Evolutionary conservation across 257 asterid species (phyloP).

Genomic region (Solanum tacnaense): DNA sequence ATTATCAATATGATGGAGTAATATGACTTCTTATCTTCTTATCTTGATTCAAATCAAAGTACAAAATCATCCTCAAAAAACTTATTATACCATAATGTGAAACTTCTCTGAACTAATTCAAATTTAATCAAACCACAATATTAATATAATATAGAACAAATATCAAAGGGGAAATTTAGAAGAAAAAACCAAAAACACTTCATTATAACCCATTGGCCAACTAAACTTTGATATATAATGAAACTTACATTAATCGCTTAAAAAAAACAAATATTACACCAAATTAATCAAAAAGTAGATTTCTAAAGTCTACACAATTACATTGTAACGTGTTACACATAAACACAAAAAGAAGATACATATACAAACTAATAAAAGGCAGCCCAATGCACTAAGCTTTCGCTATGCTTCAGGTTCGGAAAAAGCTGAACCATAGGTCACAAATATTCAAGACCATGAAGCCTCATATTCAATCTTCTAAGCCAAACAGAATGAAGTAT

Average conservation of each 20-base stretch:
- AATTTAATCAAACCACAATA: background rate
- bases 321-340: background rate
- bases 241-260: background rate
- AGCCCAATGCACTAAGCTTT: background rate
- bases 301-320: background rate
- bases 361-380: background rate
- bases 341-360: background rate
- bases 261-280: background rate
- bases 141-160: rapidly evolving
- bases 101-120: rapidly evolving
- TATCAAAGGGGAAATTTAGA: background rate
- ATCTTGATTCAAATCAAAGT: no score
- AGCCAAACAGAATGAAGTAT: constrained; percentile 87
- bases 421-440: background rate
- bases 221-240: background rate
- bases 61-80: no score
- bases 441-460: constrained; percentile 32
- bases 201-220: background rate
- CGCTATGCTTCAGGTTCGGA: background rate
- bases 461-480: constrained; percentile 46
- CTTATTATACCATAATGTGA: no score
- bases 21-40: no score
- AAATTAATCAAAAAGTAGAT: background rate
- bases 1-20: background rate
- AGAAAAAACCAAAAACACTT: background rate